A percentile compares a stretch with the other conserved stretches of the same genome.
phyloP scores from a whole-genome alignment of 2,329 filamentous ascomycete species.

The Trichoderma sp. region DNA sequence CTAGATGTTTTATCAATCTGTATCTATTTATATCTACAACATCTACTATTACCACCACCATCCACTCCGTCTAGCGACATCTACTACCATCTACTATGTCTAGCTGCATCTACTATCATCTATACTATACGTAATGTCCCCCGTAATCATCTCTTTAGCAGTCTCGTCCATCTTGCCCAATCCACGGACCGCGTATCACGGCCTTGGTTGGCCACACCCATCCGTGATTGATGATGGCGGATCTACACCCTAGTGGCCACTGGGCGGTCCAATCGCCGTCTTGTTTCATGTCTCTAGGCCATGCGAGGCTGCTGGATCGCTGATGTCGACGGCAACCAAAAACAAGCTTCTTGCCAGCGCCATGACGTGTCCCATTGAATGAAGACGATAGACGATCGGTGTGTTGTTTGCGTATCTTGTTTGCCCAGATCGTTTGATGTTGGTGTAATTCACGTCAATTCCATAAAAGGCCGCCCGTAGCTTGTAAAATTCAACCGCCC shows the following conservation, averaged over 20 bases:
- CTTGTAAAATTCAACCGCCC: neutral
- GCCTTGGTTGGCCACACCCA: neutral
- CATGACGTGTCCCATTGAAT: constrained; percentile 6
- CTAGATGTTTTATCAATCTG: neutral
- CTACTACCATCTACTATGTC: neutral
- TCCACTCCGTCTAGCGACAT: neutral
- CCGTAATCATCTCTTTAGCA: neutral
- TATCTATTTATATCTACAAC: neutral
- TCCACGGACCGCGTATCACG: neutral
- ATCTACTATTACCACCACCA: neutral
- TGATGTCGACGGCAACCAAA: constrained; percentile 15
- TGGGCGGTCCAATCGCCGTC: neutral
- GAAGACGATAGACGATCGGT: neutral
- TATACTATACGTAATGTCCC: neutral
- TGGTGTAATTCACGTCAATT: neutral
- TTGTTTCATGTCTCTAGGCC: constrained; percentile 7
- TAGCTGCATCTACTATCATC: neutral
- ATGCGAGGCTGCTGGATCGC: constrained; percentile 9
- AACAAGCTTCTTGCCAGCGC: constrained; percentile 15
- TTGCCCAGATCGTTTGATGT: neutral
- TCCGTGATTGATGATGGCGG: constrained; percentile 7
- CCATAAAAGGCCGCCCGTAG: neutral
- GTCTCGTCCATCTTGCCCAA: neutral
- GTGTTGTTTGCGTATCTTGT: neutral
- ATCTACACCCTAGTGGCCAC: constrained; percentile 9